These are phyloP conservation scores for Xylariomycetidae sp. DNA, from an alignment of 2,329 filamentous ascomycete species.

Conservation along the genomic window DNA sequence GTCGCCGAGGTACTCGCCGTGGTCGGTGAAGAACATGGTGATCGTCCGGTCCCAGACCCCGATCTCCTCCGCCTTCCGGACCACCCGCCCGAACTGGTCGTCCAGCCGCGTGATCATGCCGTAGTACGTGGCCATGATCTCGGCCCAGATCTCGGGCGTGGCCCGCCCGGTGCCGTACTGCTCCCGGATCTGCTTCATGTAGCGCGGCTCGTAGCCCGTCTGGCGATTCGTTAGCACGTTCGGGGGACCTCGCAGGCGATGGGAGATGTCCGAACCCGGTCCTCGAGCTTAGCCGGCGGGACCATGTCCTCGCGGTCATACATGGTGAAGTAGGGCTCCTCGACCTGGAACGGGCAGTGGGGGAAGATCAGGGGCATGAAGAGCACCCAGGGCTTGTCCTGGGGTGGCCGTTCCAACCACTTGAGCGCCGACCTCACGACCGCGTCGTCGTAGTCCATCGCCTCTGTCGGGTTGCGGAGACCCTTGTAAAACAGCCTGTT, in stretches of 20 bases:
- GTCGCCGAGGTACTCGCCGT: conserved; percentile 41
- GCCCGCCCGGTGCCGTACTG: conserved; percentile 33
- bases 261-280: background rate
- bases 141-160: conserved; percentile 29
- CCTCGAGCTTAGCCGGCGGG: background rate
- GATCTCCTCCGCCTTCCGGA: conserved; percentile 27
- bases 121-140: conserved; percentile 39
- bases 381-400: conserved; percentile 34
- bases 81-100: conserved; percentile 37
- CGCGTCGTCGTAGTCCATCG: no score
- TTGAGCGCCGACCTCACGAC: background rate
- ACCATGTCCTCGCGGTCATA: conserved; percentile 31
- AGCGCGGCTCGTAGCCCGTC: conserved; percentile 37
- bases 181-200: conserved; percentile 33
- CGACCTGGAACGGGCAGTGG: conserved; percentile 40
- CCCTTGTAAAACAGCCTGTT: no score
- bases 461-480: no score
- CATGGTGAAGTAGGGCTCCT: conserved; percentile 43
- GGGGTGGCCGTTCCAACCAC: no score
- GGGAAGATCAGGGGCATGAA: conserved; percentile 39
- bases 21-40: conserved; percentile 39
- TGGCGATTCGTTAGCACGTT: no score
- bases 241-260: no score
- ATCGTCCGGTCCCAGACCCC: conserved; percentile 33
- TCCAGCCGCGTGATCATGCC: conserved; percentile 34